Percentiles rank a stretch among this genome's conserved stretches.
Evolutionary conservation across 768 basidiomycete genomes (phyloP).

Genomic region (Xerocomus brunneocitrinus): DNA sequence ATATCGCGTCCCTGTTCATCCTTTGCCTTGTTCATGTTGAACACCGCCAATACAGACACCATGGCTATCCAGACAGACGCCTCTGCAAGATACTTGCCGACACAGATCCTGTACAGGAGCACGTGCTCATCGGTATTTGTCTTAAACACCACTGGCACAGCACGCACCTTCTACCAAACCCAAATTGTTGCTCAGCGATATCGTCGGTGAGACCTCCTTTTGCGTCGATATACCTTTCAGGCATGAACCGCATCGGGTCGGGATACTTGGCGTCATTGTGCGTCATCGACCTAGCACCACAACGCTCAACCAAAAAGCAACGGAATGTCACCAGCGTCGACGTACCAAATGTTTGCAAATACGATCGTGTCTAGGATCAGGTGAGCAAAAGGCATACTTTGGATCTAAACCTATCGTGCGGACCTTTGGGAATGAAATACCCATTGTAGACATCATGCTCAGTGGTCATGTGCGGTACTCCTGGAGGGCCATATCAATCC

Average conservation of each 20-base stretch:
- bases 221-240: constrained; percentile 15
- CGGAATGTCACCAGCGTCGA: neutral
- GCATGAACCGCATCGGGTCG: constrained; percentile 19
- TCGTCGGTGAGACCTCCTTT: constrained; percentile 18
- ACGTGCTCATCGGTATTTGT: neutral
- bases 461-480: constrained; percentile 27
- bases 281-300: constrained; percentile 23
- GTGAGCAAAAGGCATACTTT: neutral
- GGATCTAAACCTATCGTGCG: neutral
- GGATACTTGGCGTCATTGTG: constrained; percentile 22
- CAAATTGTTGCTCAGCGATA: constrained; percentile 15
- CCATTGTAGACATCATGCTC: constrained; percentile 14
- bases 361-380: constrained; percentile 22
- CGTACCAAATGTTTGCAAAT: constrained; percentile 14
- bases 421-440: constrained; percentile 20
- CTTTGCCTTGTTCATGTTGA: constrained; percentile 28
- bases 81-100: constrained; percentile 26
- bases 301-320: neutral
- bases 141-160: neutral
- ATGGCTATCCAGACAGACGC: constrained; percentile 25
- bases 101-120: constrained; percentile 15
- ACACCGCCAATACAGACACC: constrained; percentile 22
- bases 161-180: constrained; percentile 22
- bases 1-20: constrained; percentile 30
- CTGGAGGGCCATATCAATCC: constrained; percentile 5